phyloP scores from a whole-genome alignment of 805 yeast genomes.

The Wickerhamiella brachini region DNA sequence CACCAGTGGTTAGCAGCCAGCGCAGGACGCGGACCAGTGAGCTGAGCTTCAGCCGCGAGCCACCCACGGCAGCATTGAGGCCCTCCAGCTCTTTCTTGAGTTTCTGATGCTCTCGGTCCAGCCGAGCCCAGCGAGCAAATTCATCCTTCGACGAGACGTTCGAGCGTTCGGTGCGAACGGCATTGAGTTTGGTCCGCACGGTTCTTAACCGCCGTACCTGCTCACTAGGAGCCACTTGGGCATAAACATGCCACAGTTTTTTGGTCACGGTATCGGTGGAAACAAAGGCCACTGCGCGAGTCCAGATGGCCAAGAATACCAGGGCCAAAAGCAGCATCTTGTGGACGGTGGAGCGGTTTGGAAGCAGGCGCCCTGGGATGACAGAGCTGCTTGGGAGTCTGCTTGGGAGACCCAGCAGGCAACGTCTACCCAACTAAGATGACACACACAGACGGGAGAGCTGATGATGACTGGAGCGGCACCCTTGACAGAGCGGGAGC shows the following conservation, averaged over 20 bases:
- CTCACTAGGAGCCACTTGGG: conserved; percentile 26
- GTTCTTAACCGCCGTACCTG: conserved; percentile 22
- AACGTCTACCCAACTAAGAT: too few species aligned
- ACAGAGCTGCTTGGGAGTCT: too few species aligned
- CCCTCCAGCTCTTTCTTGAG: conserved; percentile 38
- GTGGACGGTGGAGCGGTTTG: neutral
- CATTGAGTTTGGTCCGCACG: conserved; percentile 32
- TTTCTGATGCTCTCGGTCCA: conserved; percentile 57
- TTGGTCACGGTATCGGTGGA: conserved; percentile 22
- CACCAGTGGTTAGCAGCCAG: conserved; percentile 29
- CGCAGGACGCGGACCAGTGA: conserved; percentile 25
- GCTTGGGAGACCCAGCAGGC: too few species aligned
- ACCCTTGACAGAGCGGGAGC: too few species aligned
- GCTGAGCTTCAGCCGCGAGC: conserved; percentile 27
- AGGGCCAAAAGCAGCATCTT: conserved; percentile 7
- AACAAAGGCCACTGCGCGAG: conserved; percentile 14
- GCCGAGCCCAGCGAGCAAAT: conserved; percentile 90
- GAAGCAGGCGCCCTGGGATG: too few species aligned
- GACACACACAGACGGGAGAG: too few species aligned
- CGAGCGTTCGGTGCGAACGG: conserved; percentile 39
- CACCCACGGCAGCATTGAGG: conserved; percentile 26
- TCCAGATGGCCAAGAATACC: conserved; percentile 10
- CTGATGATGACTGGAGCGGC: too few species aligned
- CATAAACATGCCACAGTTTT: conserved; percentile 28
- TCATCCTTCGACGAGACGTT: conserved; percentile 77